Evolutionary conservation across 139 green algal genomes (phyloP).

Genomic region (Tetraselmis chui): DNA sequence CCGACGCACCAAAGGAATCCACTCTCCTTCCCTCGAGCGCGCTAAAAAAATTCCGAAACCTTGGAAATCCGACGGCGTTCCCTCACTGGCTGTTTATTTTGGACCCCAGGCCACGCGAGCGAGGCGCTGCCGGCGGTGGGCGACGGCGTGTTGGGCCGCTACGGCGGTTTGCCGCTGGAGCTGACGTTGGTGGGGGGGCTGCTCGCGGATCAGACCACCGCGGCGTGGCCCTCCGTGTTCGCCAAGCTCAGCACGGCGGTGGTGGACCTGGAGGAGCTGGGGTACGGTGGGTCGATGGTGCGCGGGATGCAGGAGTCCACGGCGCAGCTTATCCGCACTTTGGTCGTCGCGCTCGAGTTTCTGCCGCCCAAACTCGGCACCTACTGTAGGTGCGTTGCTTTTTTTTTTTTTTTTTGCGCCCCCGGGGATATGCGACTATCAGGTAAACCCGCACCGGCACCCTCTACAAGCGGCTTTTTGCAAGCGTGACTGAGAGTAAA

Average conservation of each 20-base stretch:
- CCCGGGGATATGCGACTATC: too few relatives aligned
- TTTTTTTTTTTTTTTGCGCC: too few relatives aligned
- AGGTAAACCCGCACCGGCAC: too few relatives aligned
- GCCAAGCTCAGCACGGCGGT: neutral
- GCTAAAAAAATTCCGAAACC: too few relatives aligned
- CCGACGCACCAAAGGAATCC: too few relatives aligned
- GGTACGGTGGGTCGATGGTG: neutral
- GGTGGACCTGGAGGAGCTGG: neutral
- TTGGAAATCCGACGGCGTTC: too few relatives aligned
- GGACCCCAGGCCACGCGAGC: neutral
- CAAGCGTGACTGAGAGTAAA: too few relatives aligned
- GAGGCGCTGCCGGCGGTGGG: neutral
- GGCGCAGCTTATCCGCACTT: neutral
- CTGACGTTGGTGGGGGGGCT: neutral
- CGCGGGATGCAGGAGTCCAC: neutral
- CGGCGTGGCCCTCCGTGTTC: neutral
- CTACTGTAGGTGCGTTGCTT: neutral
- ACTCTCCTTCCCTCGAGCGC: too few relatives aligned
- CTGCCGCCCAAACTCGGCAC: neutral
- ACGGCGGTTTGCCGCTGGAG: neutral
- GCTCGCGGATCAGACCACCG: neutral
- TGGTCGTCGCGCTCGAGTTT: neutral
- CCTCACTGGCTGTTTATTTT: too few relatives aligned
- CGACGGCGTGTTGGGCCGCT: neutral
- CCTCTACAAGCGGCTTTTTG: too few relatives aligned